Percentiles rank a stretch among this genome's conserved stretches.
These are phyloP conservation scores for Gnaphalium uliginosum DNA, from an alignment of 129 eudicot species.

Conservation along the genomic window DNA sequence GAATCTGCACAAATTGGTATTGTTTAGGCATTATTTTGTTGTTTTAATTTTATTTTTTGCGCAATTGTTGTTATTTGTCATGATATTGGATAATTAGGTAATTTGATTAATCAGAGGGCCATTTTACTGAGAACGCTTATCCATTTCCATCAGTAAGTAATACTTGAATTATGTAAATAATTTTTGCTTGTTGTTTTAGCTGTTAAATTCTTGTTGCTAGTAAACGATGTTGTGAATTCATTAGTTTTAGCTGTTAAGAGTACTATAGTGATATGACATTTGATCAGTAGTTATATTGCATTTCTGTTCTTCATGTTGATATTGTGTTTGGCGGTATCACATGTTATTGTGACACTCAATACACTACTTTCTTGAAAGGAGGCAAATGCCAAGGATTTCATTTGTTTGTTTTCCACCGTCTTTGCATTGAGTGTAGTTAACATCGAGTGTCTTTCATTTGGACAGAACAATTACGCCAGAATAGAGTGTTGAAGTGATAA, in stretches of 20 bases:
- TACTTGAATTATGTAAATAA: neutral
- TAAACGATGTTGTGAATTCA: neutral
- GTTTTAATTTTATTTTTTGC: neutral
- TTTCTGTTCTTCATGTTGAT: neutral
- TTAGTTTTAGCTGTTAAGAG: neutral
- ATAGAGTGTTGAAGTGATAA: conserved; percentile 12
- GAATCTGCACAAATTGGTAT: neutral
- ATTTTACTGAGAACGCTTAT: neutral
- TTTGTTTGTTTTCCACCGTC: neutral
- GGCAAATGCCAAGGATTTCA: neutral
- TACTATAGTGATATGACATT: neutral
- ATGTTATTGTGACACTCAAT: neutral
- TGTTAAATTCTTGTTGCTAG: neutral
- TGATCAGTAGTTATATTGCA: neutral
- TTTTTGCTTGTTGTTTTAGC: neutral
- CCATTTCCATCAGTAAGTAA: neutral
- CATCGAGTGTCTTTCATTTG: neutral
- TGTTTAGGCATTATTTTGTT: neutral
- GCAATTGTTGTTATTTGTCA: neutral
- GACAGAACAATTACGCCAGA: conserved; percentile 9
- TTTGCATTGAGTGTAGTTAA: neutral
- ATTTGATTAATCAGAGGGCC: neutral
- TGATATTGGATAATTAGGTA: neutral
- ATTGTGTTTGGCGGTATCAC: neutral
- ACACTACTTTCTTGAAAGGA: neutral